Evolutionary conservation across 805 yeast genomes (phyloP), one percentile per base, ranked within the genome.

Genomic region (Isabelozyma gotoi): DNA sequence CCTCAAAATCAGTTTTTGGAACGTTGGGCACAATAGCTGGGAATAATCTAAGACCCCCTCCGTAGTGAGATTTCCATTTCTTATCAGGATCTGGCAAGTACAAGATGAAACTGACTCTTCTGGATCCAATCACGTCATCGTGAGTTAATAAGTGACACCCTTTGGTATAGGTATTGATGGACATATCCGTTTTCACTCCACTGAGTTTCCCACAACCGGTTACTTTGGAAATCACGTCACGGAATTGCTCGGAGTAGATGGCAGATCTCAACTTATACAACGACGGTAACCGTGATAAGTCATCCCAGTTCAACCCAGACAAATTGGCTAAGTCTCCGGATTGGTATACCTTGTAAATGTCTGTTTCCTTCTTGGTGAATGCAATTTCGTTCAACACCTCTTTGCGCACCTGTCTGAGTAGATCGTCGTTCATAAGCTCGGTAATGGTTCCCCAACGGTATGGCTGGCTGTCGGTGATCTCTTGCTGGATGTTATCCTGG

Each of bases 121-220:
- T 75, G 1, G 96, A 84, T 1, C 98, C 99, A 60, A 94, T 94
- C 24, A 94, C 99, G 62, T 94, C 99, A 66, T 94, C 99, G 61
- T 94, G 99, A 3, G 96, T 89, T 49, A 94, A 72, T 44, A 94
- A 71, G 66, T 94, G 99, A 59, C 98, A 94, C 1, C 97, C 95
- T 55, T 88, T 87, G 39, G 85, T 84, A 62, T 94, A 94, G 3
- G 95, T 84, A 59, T 94, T 92, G 52, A 94, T 80, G 47, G 95
- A 84, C 83, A 94, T 84, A 60, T 94, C 99, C 31, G 95, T 90
- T 61, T 89, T 88, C 33, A 76, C 55, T n/a, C 97, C 97, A 51
- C 96, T 86, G 36, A 94, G 67, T 48, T 88, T 86, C 0, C 98
- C 99, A 51, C 95, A 81, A 4, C 87, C 87, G 0, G 97, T 86